Evolutionary conservation across 2,329 filamentous ascomycete genomes (phyloP).

Genomic region (Verticillium nonalfalfae): DNA sequence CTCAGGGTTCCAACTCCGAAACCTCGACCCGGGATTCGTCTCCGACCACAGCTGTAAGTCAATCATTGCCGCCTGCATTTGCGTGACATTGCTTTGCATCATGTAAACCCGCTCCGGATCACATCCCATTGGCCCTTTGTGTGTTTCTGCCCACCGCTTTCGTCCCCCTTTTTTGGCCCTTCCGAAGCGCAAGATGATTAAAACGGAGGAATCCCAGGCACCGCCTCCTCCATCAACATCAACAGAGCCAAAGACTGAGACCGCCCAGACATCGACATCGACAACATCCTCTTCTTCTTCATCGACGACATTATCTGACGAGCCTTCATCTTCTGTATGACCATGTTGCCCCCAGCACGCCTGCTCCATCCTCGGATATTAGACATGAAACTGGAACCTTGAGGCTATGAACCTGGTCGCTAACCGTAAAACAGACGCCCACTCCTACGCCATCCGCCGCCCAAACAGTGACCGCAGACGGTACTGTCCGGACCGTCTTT

Average conservation of each 20-base stretch:
- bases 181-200: background rate
- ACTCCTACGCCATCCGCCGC: conserved; percentile 23
- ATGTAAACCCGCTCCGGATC: conserved; percentile 8
- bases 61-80: conserved; percentile 3
- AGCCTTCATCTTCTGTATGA: background rate
- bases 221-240: conserved; percentile 16
- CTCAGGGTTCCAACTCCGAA: conserved; percentile 8
- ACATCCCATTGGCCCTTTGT: conserved; percentile 13
- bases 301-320: background rate
- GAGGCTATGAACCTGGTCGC: background rate
- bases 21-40: conserved; percentile 4
- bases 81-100: conserved; percentile 4
- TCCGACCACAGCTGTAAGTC: conserved; percentile 2
- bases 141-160: background rate
- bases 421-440: conserved; percentile 15
- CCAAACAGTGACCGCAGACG: conserved; percentile 49
- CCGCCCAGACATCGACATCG: background rate
- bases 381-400: background rate
- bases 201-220: conserved; percentile 15
- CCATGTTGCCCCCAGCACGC: background rate
- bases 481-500: conserved; percentile 48
- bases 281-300: background rate
- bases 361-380: background rate
- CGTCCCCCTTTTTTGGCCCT: background rate
- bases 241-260: conserved; percentile 12